Percentiles rank a stretch among this genome's conserved stretches.
Evolutionary conservation across 2,329 filamentous ascomycete genomes (phyloP).

Genomic region (Colletotrichum tropicale): DNA sequence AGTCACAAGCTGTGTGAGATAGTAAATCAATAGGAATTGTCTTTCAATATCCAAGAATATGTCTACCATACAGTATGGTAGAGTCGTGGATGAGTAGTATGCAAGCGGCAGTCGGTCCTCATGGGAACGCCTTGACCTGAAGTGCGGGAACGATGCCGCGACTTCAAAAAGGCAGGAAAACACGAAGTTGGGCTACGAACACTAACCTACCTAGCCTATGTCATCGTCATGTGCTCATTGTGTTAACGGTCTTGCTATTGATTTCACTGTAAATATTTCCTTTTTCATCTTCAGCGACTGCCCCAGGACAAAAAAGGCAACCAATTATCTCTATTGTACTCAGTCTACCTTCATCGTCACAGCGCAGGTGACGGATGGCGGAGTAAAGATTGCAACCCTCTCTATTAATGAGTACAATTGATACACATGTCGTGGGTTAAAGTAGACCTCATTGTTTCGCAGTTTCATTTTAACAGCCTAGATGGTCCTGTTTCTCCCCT

Average conservation of each 20-base stretch:
- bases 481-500: background rate
- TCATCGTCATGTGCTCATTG: no score
- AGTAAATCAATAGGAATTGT: background rate
- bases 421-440: no score
- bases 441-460: no score
- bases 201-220: no score
- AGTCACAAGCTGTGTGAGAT: background rate
- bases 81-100: background rate
- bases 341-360: background rate
- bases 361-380: background rate
- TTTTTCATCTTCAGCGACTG: background rate
- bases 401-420: no score
- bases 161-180: background rate
- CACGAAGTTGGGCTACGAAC: no score
- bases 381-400: background rate
- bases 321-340: accelerated
- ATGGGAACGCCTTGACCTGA: background rate
- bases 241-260: no score
- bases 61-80: background rate
- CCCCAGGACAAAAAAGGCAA: background rate
- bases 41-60: accelerated
- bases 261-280: background rate
- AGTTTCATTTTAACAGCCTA: no score
- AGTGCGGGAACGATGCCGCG: background rate
- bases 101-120: background rate